A percentile compares a stretch with the other conserved stretches of the same genome.
phyloP scores from a whole-genome alignment of 2,329 filamentous ascomycete species.

The Phyllosticta citriasiana region DNA sequence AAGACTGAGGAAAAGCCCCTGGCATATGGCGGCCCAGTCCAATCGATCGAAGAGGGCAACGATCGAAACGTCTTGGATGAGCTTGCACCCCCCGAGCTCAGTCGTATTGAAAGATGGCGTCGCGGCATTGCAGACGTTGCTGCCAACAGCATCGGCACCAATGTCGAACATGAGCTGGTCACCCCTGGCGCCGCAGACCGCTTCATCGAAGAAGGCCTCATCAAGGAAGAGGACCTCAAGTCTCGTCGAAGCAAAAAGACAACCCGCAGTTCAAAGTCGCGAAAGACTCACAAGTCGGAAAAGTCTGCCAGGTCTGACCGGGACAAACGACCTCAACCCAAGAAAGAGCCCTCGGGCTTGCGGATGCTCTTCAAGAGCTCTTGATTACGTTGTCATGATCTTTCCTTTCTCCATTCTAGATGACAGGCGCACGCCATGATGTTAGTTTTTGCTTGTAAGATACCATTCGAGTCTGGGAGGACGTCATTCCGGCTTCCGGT shows the following conservation, averaged over 20 bases:
- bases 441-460: not conserved
- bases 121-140: slow-evolving; percentile 52
- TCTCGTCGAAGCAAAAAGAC: slow-evolving; percentile 21
- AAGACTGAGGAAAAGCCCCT: slow-evolving; percentile 27
- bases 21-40: slow-evolving; percentile 14
- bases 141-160: slow-evolving; percentile 45
- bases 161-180: slow-evolving; percentile 56
- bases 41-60: slow-evolving; percentile 15
- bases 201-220: slow-evolving; percentile 34
- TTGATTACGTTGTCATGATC: slow-evolving; percentile 1
- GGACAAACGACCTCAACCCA: slow-evolving; percentile 24
- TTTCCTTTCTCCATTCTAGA: not conserved
- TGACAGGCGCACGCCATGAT: not conserved
- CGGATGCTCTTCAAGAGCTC: slow-evolving; percentile 29
- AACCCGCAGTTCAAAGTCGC: slow-evolving; percentile 15
- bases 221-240: slow-evolving; percentile 40
- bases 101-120: slow-evolving; percentile 52
- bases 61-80: slow-evolving; percentile 40
- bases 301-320: slow-evolving; percentile 20
- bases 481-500: slow-evolving; percentile 1
- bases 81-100: slow-evolving; percentile 46
- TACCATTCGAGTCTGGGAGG: not conserved
- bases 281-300: slow-evolving; percentile 14
- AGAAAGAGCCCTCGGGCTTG: slow-evolving; percentile 33
- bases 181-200: slow-evolving; percentile 45